Conservation (phyloP, 2,329 filamentous ascomycete species). For the Xylariaceae sp. region DNA sequence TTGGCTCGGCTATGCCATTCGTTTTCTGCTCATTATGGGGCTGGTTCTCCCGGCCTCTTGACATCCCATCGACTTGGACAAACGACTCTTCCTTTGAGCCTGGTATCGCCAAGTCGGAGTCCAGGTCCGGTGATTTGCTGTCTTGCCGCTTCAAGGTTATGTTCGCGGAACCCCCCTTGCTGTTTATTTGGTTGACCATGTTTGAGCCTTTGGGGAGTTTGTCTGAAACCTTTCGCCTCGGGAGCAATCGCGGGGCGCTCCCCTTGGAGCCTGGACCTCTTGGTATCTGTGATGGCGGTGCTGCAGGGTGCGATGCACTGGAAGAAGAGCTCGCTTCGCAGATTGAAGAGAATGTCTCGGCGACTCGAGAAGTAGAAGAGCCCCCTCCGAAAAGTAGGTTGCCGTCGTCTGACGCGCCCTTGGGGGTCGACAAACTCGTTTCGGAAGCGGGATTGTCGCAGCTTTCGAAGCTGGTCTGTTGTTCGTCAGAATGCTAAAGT, state of each 20-base stretch:
- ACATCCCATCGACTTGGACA: conserved; percentile 2
- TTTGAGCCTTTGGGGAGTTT: conserved; percentile 5
- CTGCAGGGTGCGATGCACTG: conserved; percentile 2
- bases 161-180: conserved; percentile 1
- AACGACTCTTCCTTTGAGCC: conserved; percentile 9
- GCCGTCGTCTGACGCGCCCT: conserved; percentile 3
- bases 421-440: conserved; percentile 8
- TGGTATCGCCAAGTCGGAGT: background rate
- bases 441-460: conserved; percentile 12
- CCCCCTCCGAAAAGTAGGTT: no score
- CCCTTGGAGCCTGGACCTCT: conserved; percentile 4
- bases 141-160: background rate
- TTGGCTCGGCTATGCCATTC: conserved; percentile 1
- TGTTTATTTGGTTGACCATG: conserved; percentile 14
- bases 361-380: no score
- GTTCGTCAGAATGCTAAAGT: conserved; percentile 2
- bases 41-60: background rate
- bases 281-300: conserved; percentile 16
- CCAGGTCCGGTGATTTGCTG: background rate
- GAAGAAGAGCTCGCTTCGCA: conserved; percentile 2
- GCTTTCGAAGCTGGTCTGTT: conserved; percentile 23
- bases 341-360: conserved; percentile 6
- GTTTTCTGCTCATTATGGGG: no score
- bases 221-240: conserved; percentile 6
- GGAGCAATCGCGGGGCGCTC: conserved; percentile 9